These are phyloP conservation scores for Gaeumannomyces tritici DNA, from an alignment of 2,329 filamentous ascomycete genomes.

Conservation along the genomic window DNA sequence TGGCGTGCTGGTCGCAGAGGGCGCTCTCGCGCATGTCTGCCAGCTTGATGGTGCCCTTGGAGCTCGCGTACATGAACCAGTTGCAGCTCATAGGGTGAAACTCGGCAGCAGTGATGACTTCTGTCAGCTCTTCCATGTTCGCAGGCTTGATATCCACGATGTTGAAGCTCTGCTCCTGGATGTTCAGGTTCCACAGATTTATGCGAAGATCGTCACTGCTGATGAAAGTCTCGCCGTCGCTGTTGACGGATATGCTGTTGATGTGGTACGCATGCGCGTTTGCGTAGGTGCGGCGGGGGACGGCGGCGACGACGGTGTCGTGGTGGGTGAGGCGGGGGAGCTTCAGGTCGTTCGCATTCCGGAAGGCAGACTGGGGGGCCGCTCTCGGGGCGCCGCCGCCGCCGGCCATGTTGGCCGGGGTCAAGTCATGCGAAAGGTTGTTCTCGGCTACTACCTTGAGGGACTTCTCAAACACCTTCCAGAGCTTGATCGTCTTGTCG, in stretches of 20 bases:
- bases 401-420: slow-evolving; percentile 61
- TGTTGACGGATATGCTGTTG: slow-evolving; percentile 99
- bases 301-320: slow-evolving; percentile 94
- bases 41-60: slow-evolving; percentile 97
- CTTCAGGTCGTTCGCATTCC: slow-evolving; percentile 73
- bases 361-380: slow-evolving; percentile 66
- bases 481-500: slow-evolving; percentile 99
- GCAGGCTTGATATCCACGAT: slow-evolving; percentile 99
- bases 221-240: slow-evolving; percentile 97
- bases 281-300: slow-evolving; percentile 90
- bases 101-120: slow-evolving; percentile 96
- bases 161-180: slow-evolving; percentile 99
- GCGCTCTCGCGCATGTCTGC: slow-evolving; percentile 98
- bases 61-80: slow-evolving; percentile 99
- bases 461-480: slow-evolving; percentile 99
- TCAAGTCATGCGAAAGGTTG: slow-evolving; percentile 91
- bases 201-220: slow-evolving; percentile 96
- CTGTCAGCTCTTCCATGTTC: slow-evolving; percentile 98
- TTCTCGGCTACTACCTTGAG: slow-evolving; percentile 98
- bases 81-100: slow-evolving; percentile 97
- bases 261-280: slow-evolving; percentile 99
- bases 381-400: slow-evolving; percentile 70
- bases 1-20: slow-evolving; percentile 89
- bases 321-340: slow-evolving; percentile 94
- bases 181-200: slow-evolving; percentile 98